These are phyloP conservation scores for Periglandula ipomoeae DNA, from an alignment of 2,329 filamentous ascomycete species.

Conservation along the genomic window DNA sequence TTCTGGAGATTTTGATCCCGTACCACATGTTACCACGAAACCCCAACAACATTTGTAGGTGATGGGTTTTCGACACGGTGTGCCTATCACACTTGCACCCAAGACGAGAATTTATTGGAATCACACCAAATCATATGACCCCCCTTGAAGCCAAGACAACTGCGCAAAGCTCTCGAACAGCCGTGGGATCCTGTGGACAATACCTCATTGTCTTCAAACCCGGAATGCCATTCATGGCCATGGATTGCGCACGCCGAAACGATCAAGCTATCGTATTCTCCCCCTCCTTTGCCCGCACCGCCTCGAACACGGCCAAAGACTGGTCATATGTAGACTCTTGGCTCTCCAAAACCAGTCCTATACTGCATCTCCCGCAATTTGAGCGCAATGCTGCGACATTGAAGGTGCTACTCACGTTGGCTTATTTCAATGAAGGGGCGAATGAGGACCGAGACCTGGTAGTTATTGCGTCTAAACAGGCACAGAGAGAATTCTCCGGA, in stretches of 20 bases:
- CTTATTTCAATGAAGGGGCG: conserved; percentile 65
- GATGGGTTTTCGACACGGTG: too few relatives aligned
- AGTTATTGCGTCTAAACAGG: conserved; percentile 47
- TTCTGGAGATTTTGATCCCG: too few relatives aligned
- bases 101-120: too few relatives aligned
- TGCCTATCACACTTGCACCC: too few relatives aligned
- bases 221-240: not conserved
- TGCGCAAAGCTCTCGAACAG: not conserved
- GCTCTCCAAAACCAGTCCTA: conserved; percentile 59
- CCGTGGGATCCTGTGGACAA: not conserved
- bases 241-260: not conserved
- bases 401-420: conserved; percentile 63
- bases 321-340: conserved; percentile 84
- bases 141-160: not conserved
- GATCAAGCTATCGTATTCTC: conserved; percentile 52
- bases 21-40: too few relatives aligned
- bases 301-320: conserved; percentile 76
- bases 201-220: not conserved
- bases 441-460: conserved; percentile 59
- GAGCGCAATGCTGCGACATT: conserved; percentile 84
- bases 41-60: too few relatives aligned
- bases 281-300: conserved; percentile 60
- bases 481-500: conserved; percentile 28
- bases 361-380: conserved; percentile 58
- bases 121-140: not conserved